phyloP scores from a whole-genome alignment of 164 flowering plant genomes.

The Piper betle region DNA sequence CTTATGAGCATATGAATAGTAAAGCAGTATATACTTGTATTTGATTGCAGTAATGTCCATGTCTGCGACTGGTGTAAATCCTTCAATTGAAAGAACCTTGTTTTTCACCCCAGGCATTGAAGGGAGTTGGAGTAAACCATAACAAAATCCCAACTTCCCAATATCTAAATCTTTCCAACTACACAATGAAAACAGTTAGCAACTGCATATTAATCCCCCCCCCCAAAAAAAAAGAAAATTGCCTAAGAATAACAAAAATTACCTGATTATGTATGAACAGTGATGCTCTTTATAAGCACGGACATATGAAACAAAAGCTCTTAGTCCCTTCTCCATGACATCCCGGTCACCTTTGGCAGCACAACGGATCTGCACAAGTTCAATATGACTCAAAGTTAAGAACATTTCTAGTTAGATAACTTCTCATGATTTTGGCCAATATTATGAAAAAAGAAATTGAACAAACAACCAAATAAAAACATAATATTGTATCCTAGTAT shows the following conservation, averaged over 20 bases:
- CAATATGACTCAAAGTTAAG: too few species aligned
- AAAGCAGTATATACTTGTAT: conserved; percentile 38
- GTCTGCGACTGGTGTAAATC: conserved; percentile 57
- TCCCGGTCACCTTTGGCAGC: conserved; percentile 83
- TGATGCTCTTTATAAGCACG: conserved; percentile 98
- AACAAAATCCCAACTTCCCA: conserved; percentile 91
- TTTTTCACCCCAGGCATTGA: conserved; percentile 74
- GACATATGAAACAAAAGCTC: conserved; percentile 77
- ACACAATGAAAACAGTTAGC: not conserved
- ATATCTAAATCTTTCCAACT: conserved; percentile 93
- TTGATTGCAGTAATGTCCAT: conserved; percentile 61
- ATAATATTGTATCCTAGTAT: too few species aligned
- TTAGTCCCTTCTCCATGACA: conserved; percentile 88
- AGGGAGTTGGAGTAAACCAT: conserved; percentile 82
- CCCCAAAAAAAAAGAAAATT: too few species aligned
- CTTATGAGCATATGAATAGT: not conserved
- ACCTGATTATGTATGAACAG: conserved; percentile 92
- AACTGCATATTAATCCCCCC: too few species aligned
- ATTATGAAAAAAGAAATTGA: too few species aligned
- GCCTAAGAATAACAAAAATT: not conserved
- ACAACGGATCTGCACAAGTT: conserved; percentile 47
- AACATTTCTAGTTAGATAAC: too few species aligned
- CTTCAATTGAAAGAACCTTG: conserved; percentile 51
- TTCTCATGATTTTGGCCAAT: too few species aligned
- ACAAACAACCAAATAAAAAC: too few species aligned